Percentiles rank a stretch among this genome's conserved stretches.
These are phyloP conservation scores for Cucurbita ficifolia DNA, from an alignment of 306 rosid genomes.

Conservation along the genomic window DNA sequence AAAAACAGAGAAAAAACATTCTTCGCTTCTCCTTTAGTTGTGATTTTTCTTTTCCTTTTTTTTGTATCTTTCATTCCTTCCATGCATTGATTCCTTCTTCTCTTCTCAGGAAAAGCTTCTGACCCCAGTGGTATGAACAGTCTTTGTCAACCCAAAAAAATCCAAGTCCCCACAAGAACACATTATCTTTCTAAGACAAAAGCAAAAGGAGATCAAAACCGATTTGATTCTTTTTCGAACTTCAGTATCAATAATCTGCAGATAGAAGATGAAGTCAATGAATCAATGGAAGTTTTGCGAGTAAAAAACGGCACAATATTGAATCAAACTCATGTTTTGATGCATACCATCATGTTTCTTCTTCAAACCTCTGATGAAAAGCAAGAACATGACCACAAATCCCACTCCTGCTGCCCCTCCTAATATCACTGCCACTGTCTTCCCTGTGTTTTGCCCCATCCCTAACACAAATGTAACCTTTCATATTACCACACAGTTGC, in stretches of 20 bases:
- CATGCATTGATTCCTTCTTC: neutral
- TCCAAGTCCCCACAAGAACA: neutral
- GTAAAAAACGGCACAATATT: neutral
- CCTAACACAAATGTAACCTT: conserved; percentile 15
- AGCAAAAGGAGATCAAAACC: neutral
- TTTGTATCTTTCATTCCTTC: conserved; percentile 2
- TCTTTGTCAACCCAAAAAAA: conserved; percentile 4
- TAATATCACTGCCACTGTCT: conserved; percentile 76
- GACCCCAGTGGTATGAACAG: conserved; percentile 1
- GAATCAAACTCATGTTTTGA: neutral
- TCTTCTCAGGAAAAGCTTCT: neutral
- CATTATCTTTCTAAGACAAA: conserved; percentile 1
- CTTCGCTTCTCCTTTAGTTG: neutral
- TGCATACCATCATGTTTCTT: conserved; percentile 82
- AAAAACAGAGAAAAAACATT: neutral
- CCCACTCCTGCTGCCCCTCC: conserved; percentile 89
- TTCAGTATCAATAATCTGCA: neutral
- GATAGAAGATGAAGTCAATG: neutral
- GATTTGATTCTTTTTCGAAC: neutral
- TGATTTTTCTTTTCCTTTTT: neutral
- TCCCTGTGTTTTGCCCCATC: conserved; percentile 58
- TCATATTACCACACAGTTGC: neutral
- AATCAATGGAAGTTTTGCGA: neutral
- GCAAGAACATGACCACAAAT: conserved; percentile 59
- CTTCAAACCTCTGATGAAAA: conserved; percentile 58